These are phyloP conservation scores for Pythium aquatile DNA, from an alignment of 352 stramenopile species.

Conservation along the genomic window DNA sequence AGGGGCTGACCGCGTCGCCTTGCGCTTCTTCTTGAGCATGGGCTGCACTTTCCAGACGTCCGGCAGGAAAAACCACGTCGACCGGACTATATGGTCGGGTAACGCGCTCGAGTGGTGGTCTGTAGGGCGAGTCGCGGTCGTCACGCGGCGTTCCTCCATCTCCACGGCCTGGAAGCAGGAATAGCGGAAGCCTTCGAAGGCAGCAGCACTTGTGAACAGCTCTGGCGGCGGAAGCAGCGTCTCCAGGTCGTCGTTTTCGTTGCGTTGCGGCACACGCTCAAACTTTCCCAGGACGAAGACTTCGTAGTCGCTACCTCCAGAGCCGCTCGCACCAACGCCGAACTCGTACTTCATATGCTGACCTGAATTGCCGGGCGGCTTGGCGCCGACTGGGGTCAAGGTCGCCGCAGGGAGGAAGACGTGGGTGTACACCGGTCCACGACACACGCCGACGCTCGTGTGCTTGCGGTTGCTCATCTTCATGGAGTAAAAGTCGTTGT, in stretches of 20 bases:
- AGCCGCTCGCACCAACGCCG: constrained; percentile 36
- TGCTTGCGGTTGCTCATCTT: constrained; percentile 90
- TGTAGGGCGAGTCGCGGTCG: constrained; percentile 16
- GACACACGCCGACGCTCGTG: constrained; percentile 79
- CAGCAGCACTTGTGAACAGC: constrained; percentile 38
- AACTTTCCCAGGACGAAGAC: constrained; percentile 79
- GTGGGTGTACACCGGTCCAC: constrained; percentile 76
- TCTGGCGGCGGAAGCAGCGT: constrained; percentile 41
- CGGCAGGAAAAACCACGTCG: constrained; percentile 85
- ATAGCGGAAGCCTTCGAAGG: constrained; percentile 78
- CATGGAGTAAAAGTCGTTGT: constrained; percentile 89
- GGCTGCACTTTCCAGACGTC: constrained; percentile 89
- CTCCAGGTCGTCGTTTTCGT: constrained; percentile 46
- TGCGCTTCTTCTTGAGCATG: constrained; percentile 89
- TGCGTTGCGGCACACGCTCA: constrained; percentile 69
- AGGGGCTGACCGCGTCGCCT: constrained; percentile 72
- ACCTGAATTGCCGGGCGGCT: constrained; percentile 9
- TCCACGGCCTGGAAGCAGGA: constrained; percentile 79
- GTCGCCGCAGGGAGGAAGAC: constrained; percentile 41
- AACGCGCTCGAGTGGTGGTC: constrained; percentile 13
- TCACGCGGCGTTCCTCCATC: constrained; percentile 65
- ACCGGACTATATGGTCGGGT: constrained; percentile 37
- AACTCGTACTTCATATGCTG: constrained; percentile 67
- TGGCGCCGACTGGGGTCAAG: constrained; percentile 24
- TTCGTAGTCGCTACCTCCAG: constrained; percentile 45